Evolutionary conservation across 73 alveolate species (phyloP), one percentile per base, ranked within the genome.

Genomic region (Paramecium sexaurelia): DNA sequence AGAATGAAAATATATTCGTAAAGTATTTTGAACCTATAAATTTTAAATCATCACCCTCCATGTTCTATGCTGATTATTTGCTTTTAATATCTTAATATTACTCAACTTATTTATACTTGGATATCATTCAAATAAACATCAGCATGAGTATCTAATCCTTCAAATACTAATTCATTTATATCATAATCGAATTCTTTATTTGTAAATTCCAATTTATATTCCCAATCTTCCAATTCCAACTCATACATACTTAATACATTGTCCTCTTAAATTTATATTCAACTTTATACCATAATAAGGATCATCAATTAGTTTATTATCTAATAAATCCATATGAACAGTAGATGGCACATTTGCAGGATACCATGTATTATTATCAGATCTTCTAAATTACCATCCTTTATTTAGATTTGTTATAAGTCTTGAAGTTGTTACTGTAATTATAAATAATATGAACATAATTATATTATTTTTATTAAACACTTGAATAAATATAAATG

Each of bases 111-210:
- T n/a, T 19, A 71, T 71, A 71, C 66, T 39, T 29, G 51, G 17
- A 91, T 6, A 66, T 94, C 97, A 71, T 94, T 94, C 29, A 94
- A 47, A 29, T 27, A 82, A 15, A 94, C 89, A 35, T 87, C 94
- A 39, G 97, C 94, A 85, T 94, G 95, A 45, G 97, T 94, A 69
- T 94, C 97, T 47, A 94, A 55, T 4, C 97, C 97, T 86, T 94
- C 97, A 85, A 94, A 94, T 22, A 94, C 95, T 68, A 94, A 45
- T 43, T 88, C 56, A 68, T 78, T 35, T 3, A 33, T 73, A 11
- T 36, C 57, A 73, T 73, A 36, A 15, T 39, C 66, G 7, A 73
- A 36, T 39, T 73, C 37, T 1, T 33, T 36, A 36, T 73, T 73
- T 15, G 93, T 61, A 40, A 86, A 86, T 37, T 56, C 36, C 39